Evolutionary conservation across 306 rosid genomes (phyloP), one percentile per base, ranked within the genome.

Genomic region (Malus sieversii): DNA sequence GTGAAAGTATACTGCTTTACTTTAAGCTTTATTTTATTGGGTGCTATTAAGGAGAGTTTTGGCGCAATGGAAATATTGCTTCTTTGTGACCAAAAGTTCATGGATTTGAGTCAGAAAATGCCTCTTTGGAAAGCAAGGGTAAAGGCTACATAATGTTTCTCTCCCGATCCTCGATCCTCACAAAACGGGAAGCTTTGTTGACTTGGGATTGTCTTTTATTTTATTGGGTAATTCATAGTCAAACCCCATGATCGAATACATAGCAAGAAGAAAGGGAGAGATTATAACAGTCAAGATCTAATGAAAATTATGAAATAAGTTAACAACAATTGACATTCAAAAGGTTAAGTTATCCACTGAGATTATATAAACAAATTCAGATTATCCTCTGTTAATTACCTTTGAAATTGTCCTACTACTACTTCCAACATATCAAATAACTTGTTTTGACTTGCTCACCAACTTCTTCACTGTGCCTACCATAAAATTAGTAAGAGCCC

Each of bases 381-480:
- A 10, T 19, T 68, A 53, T 52, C 59, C 46, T 40, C 52, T 46
- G 52, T 45, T 1, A 45, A 6, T 40, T 76, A 51, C 55, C 42
- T 5, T 10, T 14, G 40, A 66, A 45, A 52, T 19, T 19, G 5
- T 71, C 67, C 62, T 77, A 44, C 30, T 3, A 53, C 0, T 11
- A 15, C 30, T 68, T 72, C 79, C 82, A 82, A 70, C 40, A 42
- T 23, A 10, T 77, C 51, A 73, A 66, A 73, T 75, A 74, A 45
- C 75, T 68, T 19, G 51, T 64, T 73, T 13, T 65, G 10, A 23
- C 40, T 55, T 53, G 33, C 45, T 27, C 25, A 4, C 64, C 75
- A 71, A 71, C 67, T 29, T 22, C 14, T 60, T 23, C 25, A 23
- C 1, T 45, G 4, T 12, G 51, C 51, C 51, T 45, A 12, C 5